Conservation (phyloP, 1,139 yeast species). For the Suhomyces coccinellae region DNA sequence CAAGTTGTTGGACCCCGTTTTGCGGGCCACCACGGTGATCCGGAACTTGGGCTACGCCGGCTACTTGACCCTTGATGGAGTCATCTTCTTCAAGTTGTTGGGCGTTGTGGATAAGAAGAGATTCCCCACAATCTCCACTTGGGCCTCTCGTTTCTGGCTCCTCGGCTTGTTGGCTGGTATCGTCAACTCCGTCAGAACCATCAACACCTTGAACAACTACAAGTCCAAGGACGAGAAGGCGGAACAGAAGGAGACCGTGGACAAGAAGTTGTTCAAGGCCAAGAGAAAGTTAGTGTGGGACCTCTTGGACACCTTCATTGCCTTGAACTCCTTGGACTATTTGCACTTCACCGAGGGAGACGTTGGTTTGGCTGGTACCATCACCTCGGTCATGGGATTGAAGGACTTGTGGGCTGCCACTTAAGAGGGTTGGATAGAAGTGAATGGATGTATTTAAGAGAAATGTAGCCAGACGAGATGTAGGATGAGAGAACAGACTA, state of each 20-base stretch:
- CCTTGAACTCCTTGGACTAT: constrained; percentile 64
- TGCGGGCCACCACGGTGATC: constrained; percentile 57
- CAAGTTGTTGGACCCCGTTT: constrained; percentile 66
- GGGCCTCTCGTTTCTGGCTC: constrained; percentile 75
- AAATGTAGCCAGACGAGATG: not conserved
- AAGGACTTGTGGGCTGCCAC: constrained; percentile 64
- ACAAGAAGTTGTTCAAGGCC: constrained; percentile 42
- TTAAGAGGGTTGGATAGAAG: not conserved
- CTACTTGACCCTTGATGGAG: constrained; percentile 72
- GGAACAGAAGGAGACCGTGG: constrained; percentile 38
- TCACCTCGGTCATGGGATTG: constrained; percentile 79
- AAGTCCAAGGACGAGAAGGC: constrained; percentile 17
- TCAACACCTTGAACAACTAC: constrained; percentile 16
- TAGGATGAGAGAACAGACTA: too few species aligned
- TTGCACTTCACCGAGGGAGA: constrained; percentile 74
- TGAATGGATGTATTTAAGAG: not conserved
- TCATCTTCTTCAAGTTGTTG: constrained; percentile 65
- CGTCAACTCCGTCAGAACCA: constrained; percentile 50
- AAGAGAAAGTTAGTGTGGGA: constrained; percentile 78
- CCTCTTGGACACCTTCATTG: constrained; percentile 72
- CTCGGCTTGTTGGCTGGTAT: constrained; percentile 67
- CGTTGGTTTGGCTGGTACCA: constrained; percentile 80
- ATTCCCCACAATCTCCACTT: constrained; percentile 38
- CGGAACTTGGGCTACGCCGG: constrained; percentile 75
- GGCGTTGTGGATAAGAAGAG: constrained; percentile 39